Evolutionary conservation across 176 grass and related monocot species (phyloP), one percentile per base, ranked within the genome.

Genomic region (Zea luxurians): DNA sequence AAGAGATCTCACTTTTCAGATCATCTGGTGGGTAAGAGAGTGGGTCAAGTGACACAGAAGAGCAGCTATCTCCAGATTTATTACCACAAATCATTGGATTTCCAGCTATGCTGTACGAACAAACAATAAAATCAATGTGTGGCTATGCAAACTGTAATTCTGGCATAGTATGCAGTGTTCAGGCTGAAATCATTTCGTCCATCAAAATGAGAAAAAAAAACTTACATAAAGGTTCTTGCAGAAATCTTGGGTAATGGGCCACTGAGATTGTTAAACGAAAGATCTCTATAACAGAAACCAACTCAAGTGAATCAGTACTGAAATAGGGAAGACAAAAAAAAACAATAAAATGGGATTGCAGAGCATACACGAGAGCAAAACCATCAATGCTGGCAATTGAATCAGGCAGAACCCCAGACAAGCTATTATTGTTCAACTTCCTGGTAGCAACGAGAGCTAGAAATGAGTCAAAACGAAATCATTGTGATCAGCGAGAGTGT

Each of bases 361-460:
- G 78, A 81, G 75, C 89, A 79, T 92, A 98, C 91, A 94, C 16
- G 41, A 98, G 89, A 71, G 95, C 85, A 55, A 98, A 86, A 34
- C 95, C 89, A 80, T 85, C 69, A 54, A 98, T 93, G 61, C 77
- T 85, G 66, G 89, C 78, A 52, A 98, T 74, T 70, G 95, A 83
- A 92, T 92, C 89, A 65, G 95, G 95, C 13, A 89, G 79, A 38
- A 76, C 73, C 73, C 95, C 95, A 69, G 89, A 94, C 67, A 98
- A 92, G 59, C 85, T 98, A 81, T 98, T 98, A 83, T 98, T 94
- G 58, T 98, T 94, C 77, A 98, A 70, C 81, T 93, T 86, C 85
- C 95, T 98, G 76, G 52, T 16, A 50, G 66, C 35, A 85, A 50
- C 5, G 64, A 38, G 71, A 75, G 44, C 4, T 5, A 76, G 57